Percentiles rank a stretch among this genome's conserved stretches.
These are phyloP conservation scores for Lepidium campestre DNA, from an alignment of 441 rosid genomes.

Conservation along the genomic window DNA sequence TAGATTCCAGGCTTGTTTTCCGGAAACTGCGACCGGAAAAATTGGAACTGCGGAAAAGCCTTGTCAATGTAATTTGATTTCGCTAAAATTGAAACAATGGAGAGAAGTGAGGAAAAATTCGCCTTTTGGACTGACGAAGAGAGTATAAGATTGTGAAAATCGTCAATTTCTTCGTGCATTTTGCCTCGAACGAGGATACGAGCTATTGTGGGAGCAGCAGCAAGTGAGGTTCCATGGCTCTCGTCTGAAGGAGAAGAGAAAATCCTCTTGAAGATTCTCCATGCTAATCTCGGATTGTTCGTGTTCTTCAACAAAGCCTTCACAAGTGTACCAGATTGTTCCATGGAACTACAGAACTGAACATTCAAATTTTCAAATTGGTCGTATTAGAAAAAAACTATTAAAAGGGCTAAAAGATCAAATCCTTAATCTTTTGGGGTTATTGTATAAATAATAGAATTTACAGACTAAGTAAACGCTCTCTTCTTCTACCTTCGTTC, in stretches of 20 bases:
- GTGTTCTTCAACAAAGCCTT: conserved; percentile 57
- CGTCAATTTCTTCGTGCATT: conserved; percentile 59
- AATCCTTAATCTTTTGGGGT: neutral
- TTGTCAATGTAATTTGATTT: conserved; percentile 40
- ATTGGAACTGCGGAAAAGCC: conserved; percentile 56
- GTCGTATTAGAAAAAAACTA: neutral
- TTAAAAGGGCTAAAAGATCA: neutral
- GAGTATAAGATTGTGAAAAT: conserved; percentile 53
- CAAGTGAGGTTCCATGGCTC: conserved; percentile 13
- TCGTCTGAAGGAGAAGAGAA: conserved; percentile 38
- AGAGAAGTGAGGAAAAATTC: conserved; percentile 35
- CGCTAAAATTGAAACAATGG: conserved; percentile 43
- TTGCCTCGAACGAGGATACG: conserved; percentile 57
- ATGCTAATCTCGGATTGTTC: conserved; percentile 67
- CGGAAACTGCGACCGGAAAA: conserved; percentile 48
- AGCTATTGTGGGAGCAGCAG: conserved; percentile 50
- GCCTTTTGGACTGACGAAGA: conserved; percentile 25
- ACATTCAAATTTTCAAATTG: neutral
- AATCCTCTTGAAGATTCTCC: conserved; percentile 75
- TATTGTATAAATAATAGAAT: conserved; percentile 1
- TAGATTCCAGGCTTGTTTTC: conserved; percentile 39
- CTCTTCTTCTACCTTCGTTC: neutral
- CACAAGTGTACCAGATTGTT: conserved; percentile 45
- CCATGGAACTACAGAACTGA: conserved; percentile 32
- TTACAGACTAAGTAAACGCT: conserved; percentile 12